Evolutionary conservation across 768 basidiomycete species (phyloP), one percentile per base, ranked within the genome.

Genomic region (Coprinellus micaceus): DNA sequence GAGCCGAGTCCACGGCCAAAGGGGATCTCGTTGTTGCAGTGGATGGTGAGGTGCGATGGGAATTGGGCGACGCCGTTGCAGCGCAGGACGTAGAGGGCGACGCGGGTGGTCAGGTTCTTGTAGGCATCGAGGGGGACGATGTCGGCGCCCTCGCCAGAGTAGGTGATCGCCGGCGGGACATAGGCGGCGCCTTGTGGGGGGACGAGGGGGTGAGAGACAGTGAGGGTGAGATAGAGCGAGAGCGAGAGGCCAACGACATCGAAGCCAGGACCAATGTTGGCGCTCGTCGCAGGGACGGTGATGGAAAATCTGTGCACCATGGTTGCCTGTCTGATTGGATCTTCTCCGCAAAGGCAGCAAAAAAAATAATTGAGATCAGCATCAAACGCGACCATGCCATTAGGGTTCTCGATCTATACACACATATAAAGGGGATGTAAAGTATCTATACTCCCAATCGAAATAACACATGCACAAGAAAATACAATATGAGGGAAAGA

Each of bases 201-300:
- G 3, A 60, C 39, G 22, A 74, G 66, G 4, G 72, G 65, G 63
- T 70, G 61, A 26, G 69, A 66, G 30, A 94, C 86, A 46, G 80
- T 79, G 64, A 98, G 79, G 15, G 84, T 86, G 62, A 98, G 82
- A 62, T 86, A 80, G 28, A 97, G 82, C 1, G 92, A 93, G 22
- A 98, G 85, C 0, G 96, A 95, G 60, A 99, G 87, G n/a, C 97
- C 97, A 61, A 98, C 94, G 60, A 98, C 97, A 70, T 99, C 97
- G 72, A 99, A 99, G 24, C 96, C 96, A 39, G 96, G 96, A 2
- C 96, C 96, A 66, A 99, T 94, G 77, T 99, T 99, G 61, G 96
- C 96, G 60, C 95, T 94, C 2, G 96, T 98, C n/a, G 94, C 94
- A 10, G 96, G 96, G 52, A 98, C 89, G 60, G 79, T 82, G 71